Evolutionary conservation across 129 eudicot species (phyloP), one percentile per base, ranked within the genome.

Genomic region (Artemisia annua): DNA sequence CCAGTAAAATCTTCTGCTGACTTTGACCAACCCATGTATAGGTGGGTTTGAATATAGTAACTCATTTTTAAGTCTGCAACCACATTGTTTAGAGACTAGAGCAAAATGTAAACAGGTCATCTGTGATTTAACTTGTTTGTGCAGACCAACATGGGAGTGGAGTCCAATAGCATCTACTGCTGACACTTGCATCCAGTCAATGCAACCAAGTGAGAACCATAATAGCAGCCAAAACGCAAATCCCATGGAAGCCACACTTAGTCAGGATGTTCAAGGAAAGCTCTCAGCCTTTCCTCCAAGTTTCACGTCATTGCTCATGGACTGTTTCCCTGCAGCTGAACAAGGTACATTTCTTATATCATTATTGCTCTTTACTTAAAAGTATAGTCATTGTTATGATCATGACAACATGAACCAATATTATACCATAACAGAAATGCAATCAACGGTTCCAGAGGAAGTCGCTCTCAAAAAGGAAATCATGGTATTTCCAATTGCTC

Each of bases 221-320:
- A 80, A 85, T 53, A 61, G 22, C 76, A 35, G 63, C 78, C 79
- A 84, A 70, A 70, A 49, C 60, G 58, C 78, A 56, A 60, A 17
- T 56, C 59, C 82, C n/a, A 80, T 48, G 13, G 82, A 74, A 66
- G 26, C 55, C 3, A 20, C 69, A 52, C 9, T 43, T 55, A 52
- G 68, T 58, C 68, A 67, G 75, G 80, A 83, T 74, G 74, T 70
- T 79, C 87, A 72, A 64, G 46, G 46, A 39, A 83, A 59, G 65
- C 80, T 68, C 68, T 68, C 87, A 18, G 80, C 78, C 16, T 83
- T 84, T 73, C 96, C 97, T 79, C 97, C 96, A 50, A 87, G 96
- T 73, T 92, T 91, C 83, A 80, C 93, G 12, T 82, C 95, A 19
- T 80, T 92, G 19, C 72, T 92, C 75, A 77, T 64, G 83, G 85